Conservation (phyloP, 164 flowering plant species). For the Liriodendron chinense region DNA sequence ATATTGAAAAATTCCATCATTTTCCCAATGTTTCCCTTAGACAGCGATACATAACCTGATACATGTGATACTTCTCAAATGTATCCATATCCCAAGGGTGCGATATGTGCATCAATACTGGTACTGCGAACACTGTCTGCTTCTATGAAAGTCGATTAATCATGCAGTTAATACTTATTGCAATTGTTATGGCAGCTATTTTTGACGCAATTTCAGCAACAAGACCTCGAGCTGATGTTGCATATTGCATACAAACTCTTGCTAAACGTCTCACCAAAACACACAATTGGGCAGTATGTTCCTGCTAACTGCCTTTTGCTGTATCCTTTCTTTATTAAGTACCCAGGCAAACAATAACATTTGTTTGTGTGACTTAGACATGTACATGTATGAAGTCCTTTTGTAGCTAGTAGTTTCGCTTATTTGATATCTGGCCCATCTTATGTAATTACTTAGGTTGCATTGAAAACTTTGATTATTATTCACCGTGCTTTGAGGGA, state of each 20-base stretch:
- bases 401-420: background rate
- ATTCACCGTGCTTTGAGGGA: slow-evolving; percentile 61
- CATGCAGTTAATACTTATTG: background rate
- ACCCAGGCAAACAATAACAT: too few species aligned
- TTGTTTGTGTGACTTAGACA: background rate
- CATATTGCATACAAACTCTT: slow-evolving; percentile 48
- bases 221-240: slow-evolving; percentile 47
- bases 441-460: slow-evolving; percentile 38
- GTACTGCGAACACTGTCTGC: background rate
- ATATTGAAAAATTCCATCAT: too few species aligned
- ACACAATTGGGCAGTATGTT: slow-evolving; percentile 52
- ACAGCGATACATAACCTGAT: too few species aligned
- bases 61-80: too few species aligned
- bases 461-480: slow-evolving; percentile 54
- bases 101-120: too few species aligned
- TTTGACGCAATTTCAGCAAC: slow-evolving; percentile 39
- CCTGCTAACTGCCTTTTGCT: background rate
- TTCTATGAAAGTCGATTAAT: background rate
- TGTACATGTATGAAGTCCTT: background rate
- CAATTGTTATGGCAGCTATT: slow-evolving; percentile 38
- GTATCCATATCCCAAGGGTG: too few species aligned
- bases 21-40: too few species aligned
- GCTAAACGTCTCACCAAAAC: slow-evolving; percentile 50
- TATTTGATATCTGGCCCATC: background rate
- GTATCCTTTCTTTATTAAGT: background rate